These are phyloP conservation scores for Ogataea thermomethanolica DNA, from an alignment of 805 yeast species.

Conservation along the genomic window DNA sequence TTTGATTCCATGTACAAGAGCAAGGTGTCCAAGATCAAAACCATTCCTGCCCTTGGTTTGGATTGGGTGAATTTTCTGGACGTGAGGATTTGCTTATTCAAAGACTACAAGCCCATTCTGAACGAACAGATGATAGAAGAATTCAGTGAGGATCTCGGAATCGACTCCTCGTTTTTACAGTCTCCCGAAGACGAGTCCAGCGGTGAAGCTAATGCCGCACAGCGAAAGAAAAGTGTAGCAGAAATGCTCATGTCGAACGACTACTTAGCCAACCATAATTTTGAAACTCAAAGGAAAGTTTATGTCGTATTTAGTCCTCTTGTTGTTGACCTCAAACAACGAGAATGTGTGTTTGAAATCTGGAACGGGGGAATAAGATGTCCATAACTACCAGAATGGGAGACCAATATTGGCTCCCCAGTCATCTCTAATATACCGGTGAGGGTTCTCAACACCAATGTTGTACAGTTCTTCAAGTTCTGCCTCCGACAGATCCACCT, in stretches of 20 bases:
- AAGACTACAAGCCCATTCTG: constrained; percentile 39
- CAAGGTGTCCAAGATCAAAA: constrained; percentile 29
- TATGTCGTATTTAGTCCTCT: constrained; percentile 32
- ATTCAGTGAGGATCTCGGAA: constrained; percentile 33
- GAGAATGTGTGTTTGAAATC: constrained; percentile 28
- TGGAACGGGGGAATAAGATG: constrained; percentile 38
- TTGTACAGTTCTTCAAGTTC: constrained; percentile 34
- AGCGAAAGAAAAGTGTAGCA: constrained; percentile 18
- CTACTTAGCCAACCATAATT: constrained; percentile 31
- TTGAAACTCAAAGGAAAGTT: constrained; percentile 29
- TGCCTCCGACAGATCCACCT: constrained; percentile 36
- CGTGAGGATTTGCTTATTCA: constrained; percentile 45
- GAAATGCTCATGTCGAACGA: constrained; percentile 27
- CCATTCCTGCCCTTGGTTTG: constrained; percentile 53
- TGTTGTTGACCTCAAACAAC: constrained; percentile 17
- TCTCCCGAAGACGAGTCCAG: constrained; percentile 13
- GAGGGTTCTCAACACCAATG: constrained; percentile 32
- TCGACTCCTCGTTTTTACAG: constrained; percentile 22
- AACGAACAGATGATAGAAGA: constrained; percentile 34
- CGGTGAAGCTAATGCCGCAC: constrained; percentile 2
- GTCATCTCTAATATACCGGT: constrained; percentile 27
- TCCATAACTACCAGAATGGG: constrained; percentile 27
- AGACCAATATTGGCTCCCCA: constrained; percentile 36
- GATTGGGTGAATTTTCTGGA: constrained; percentile 52
- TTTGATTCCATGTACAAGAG: constrained; percentile 33